Evolutionary conservation across 2,329 filamentous ascomycete genomes (phyloP).

Genomic region (Neonectria magnoliae): DNA sequence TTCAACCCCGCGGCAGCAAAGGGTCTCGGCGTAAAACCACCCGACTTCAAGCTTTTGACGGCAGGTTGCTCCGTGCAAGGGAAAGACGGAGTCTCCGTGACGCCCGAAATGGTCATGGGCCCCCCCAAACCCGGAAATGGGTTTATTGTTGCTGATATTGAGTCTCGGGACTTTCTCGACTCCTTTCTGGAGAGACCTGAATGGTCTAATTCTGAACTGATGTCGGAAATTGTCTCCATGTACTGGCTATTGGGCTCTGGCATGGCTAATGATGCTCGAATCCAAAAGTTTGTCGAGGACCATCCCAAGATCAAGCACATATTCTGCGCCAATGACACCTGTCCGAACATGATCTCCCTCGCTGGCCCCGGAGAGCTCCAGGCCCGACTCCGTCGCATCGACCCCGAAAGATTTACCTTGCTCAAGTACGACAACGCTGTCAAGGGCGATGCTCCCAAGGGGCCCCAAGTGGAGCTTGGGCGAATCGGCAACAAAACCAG

Average conservation of each 20-base stretch:
- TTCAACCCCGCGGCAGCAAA: constrained; percentile 76
- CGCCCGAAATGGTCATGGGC: constrained; percentile 87
- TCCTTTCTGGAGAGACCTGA: constrained; percentile 76
- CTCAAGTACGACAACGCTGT: constrained; percentile 70
- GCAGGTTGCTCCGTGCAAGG: constrained; percentile 71
- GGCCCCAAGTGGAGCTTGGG: constrained; percentile 49
- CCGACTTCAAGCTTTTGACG: constrained; percentile 69
- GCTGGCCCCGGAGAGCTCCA: constrained; percentile 73
- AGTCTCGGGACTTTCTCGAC: constrained; percentile 75
- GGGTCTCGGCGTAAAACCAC: constrained; percentile 68
- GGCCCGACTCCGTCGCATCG: constrained; percentile 76
- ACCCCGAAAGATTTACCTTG: constrained; percentile 76
- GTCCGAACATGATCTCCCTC: constrained; percentile 79
- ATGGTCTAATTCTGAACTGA: constrained; percentile 72
- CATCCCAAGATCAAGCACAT: constrained; percentile 74
- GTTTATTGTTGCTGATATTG: constrained; percentile 83
- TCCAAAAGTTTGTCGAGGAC: constrained; percentile 76
- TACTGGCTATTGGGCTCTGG: constrained; percentile 84
- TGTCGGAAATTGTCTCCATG: constrained; percentile 72
- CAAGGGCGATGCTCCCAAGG: constrained; percentile 35
- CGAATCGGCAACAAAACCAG: constrained; percentile 56
- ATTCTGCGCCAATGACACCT: constrained; percentile 78
- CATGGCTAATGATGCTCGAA: constrained; percentile 68
- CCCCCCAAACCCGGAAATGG: constrained; percentile 74
- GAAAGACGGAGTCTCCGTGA: constrained; percentile 74